These are phyloP conservation scores for Apiospora sp. DNA, from an alignment of 2,329 filamentous ascomycete species.

Conservation along the genomic window DNA sequence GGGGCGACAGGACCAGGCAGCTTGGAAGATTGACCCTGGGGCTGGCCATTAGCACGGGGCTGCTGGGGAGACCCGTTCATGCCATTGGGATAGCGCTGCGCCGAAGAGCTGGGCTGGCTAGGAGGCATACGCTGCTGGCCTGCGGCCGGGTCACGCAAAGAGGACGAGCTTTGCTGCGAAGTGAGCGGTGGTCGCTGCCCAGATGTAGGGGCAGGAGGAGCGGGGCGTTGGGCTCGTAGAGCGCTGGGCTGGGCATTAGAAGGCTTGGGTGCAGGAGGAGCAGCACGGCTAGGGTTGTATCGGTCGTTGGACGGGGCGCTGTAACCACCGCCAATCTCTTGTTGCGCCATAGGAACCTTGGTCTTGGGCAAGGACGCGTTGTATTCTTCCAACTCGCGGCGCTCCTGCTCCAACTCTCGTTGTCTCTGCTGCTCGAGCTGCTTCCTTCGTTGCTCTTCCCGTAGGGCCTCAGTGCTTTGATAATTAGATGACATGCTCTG, in stretches of 20 bases:
- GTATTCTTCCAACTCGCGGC: constrained; percentile 84
- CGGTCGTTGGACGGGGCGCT: constrained; percentile 62
- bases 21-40: constrained; percentile 55
- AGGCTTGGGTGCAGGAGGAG: constrained; percentile 78
- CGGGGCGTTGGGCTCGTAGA: constrained; percentile 78
- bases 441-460: constrained; percentile 68
- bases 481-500: constrained; percentile 65
- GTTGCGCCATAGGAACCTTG: constrained; percentile 82
- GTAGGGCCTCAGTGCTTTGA: constrained; percentile 54
- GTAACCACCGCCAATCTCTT: constrained; percentile 80
- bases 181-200: constrained; percentile 54
- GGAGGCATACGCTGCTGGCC: constrained; percentile 53
- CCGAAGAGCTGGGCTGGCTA: constrained; percentile 53
- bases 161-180: constrained; percentile 59
- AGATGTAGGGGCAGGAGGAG: constrained; percentile 72
- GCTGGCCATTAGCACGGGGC: constrained; percentile 54
- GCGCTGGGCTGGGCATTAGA: constrained; percentile 61
- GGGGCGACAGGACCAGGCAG: constrained; percentile 70
- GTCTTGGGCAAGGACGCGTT: constrained; percentile 88
- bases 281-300: constrained; percentile 86
- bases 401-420: constrained; percentile 69
- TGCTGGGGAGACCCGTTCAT: constrained; percentile 57
- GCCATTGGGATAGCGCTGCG: constrained; percentile 66
- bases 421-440: constrained; percentile 67
- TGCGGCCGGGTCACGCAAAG: constrained; percentile 49